phyloP scores from a whole-genome alignment of 2,329 filamentous ascomycete species.

The Calonectria henricotiae region DNA sequence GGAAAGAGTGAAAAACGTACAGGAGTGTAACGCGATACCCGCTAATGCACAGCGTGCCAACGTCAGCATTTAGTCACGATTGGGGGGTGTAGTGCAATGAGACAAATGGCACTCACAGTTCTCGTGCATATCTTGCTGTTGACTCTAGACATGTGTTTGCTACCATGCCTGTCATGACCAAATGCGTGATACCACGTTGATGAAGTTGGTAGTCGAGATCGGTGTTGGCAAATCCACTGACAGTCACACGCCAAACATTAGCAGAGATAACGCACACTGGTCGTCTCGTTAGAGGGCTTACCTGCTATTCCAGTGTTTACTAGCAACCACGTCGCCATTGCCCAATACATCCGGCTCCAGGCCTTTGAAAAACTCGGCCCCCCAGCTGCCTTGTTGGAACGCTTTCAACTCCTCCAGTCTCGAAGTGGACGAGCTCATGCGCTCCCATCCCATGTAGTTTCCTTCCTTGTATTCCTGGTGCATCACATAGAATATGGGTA shows the following conservation, averaged over 20 bases:
- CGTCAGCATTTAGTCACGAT: not conserved
- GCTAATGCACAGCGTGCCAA: not conserved
- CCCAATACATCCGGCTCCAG: constrained; percentile 38
- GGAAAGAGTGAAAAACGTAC: not conserved
- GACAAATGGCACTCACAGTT: constrained; percentile 24
- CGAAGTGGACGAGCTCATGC: constrained; percentile 29
- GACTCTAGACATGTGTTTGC: constrained; percentile 44
- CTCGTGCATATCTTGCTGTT: constrained; percentile 41
- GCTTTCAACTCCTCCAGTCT: not conserved
- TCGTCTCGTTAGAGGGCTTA: not conserved
- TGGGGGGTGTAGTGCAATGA: not conserved
- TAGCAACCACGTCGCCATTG: constrained; percentile 42
- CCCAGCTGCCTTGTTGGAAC: constrained; percentile 40
- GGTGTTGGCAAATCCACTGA: constrained; percentile 39
- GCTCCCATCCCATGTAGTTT: constrained; percentile 34
- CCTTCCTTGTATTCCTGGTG: constrained; percentile 38
- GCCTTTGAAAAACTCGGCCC: constrained; percentile 40
- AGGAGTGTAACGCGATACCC: constrained; percentile 23
- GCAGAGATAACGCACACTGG: not conserved
- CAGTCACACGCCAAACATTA: not conserved
- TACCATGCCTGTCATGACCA: constrained; percentile 41
- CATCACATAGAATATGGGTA: constrained; percentile 42
- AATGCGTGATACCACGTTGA: constrained; percentile 38
- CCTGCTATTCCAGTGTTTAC: constrained; percentile 42
- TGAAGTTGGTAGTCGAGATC: constrained; percentile 38